Conservation (phyloP, 1,284 basidiomycete species). For the Leccinum angustisporum region DNA sequence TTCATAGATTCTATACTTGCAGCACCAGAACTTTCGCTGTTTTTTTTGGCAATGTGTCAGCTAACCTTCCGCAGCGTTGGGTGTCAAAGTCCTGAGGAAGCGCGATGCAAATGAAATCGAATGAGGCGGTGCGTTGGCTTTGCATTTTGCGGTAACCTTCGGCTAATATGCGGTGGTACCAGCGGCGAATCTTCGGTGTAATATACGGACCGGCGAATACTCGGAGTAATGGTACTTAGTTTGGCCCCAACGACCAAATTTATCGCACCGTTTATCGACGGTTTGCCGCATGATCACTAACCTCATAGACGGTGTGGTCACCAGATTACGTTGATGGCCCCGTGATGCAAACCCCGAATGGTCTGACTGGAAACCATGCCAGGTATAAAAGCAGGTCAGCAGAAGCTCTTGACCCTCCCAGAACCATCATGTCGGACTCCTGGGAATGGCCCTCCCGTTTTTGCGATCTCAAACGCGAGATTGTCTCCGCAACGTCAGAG, state of each 20-base stretch:
- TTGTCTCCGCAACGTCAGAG: slow-evolving; percentile 51
- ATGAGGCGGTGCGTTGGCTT: slow-evolving; percentile 70
- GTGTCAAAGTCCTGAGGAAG: neutral
- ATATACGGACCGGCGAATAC: slow-evolving; percentile 3
- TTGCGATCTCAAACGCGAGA: slow-evolving; percentile 54
- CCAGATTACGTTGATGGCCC: neutral
- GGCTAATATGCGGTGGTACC: neutral
- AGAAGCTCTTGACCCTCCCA: neutral
- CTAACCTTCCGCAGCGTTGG: neutral
- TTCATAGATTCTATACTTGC: neutral
- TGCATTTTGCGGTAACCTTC: slow-evolving; percentile 40
- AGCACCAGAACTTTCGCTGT: neutral
- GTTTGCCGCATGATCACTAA: neutral
- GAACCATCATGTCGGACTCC: slow-evolving; percentile 15
- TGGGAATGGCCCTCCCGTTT: slow-evolving; percentile 44
- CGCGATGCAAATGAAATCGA: slow-evolving; percentile 71
- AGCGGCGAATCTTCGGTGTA: slow-evolving; percentile 10
- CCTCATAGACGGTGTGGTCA: neutral
- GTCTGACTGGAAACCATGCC: neutral
- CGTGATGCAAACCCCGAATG: neutral
- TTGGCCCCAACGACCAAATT: neutral
- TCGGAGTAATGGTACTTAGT: neutral
- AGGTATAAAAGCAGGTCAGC: slow-evolving; percentile 17
- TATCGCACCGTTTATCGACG: too few relatives aligned
- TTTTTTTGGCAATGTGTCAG: neutral